A percentile compares a stretch with the other conserved stretches of the same genome.
Evolutionary conservation across 106 monocot species (phyloP).

Genomic region (Chionographis japonica): DNA sequence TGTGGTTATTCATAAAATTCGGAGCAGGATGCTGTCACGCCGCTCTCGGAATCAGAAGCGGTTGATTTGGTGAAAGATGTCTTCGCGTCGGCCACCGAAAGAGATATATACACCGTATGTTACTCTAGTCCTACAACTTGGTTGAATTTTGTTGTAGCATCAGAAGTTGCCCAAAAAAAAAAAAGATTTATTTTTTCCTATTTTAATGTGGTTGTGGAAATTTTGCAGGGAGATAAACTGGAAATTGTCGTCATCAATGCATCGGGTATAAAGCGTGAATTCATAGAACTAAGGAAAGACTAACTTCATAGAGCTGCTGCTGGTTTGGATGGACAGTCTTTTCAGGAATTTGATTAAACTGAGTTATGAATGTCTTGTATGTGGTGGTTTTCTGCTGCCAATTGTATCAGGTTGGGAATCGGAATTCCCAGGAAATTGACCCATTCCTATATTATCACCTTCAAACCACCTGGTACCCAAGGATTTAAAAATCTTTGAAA

Average conservation of each 20-base stretch:
- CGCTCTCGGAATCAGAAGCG: conserved; percentile 73
- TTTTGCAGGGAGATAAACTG: conserved; percentile 78
- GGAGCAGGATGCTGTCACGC: conserved; percentile 90
- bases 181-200: not conserved
- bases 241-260: conserved; percentile 86
- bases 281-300: conserved; percentile 82
- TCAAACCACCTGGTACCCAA: too few species aligned
- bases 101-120: conserved; percentile 92
- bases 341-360: too few species aligned
- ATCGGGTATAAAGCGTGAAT: conserved; percentile 61
- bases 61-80: conserved; percentile 97
- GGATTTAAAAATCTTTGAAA: too few species aligned
- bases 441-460: too few species aligned
- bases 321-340: too few species aligned
- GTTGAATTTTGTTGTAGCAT: not conserved
- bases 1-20: conserved; percentile 7
- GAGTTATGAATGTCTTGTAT: too few species aligned
- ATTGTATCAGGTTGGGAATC: too few species aligned
- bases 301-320: conserved; percentile 6
- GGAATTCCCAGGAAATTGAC: too few species aligned
- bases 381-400: too few species aligned
- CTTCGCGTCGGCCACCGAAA: conserved; percentile 92
- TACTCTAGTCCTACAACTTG: not conserved
- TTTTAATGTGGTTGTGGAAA: not conserved
- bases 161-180: not conserved